Percentiles rank a stretch among this genome's conserved stretches.
Evolutionary conservation across 768 basidiomycete species (phyloP).

Genomic region (Podaxis mareebaensis): DNA sequence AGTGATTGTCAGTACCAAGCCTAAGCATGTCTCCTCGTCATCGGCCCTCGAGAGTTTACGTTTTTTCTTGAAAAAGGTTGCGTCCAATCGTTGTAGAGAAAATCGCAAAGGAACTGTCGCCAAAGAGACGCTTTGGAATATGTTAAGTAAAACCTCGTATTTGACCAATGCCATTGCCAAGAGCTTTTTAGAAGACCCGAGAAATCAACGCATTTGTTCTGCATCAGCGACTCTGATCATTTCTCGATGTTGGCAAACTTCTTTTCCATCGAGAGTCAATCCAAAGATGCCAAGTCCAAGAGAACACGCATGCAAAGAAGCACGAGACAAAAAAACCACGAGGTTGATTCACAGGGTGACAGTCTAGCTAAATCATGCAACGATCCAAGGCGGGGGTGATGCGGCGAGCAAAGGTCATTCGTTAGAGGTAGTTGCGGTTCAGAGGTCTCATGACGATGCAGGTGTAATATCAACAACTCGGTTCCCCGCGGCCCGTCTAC

Average conservation of each 20-base stretch:
- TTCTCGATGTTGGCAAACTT: neutral
- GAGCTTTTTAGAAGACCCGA: no score
- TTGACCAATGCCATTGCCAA: no score
- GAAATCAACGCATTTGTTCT: no score
- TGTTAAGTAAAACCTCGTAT: no score
- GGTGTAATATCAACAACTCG: neutral
- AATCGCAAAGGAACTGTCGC: no score
- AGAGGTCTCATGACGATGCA: neutral
- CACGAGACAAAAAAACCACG: slow-evolving; percentile 4
- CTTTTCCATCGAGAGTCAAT: neutral
- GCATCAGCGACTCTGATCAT: neutral
- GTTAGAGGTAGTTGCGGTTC: neutral
- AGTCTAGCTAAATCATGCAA: neutral
- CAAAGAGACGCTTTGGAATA: no score
- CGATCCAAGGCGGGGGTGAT: neutral
- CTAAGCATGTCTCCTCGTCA: neutral
- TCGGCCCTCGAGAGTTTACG: neutral
- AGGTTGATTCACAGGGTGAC: slow-evolving; percentile 1
- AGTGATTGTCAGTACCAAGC: neutral
- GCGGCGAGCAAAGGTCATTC: neutral
- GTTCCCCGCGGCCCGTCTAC: neutral
- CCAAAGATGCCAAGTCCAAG: neutral
- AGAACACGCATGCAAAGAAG: neutral
- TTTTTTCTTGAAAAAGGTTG: no score
- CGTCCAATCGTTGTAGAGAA: no score